A percentile compares a stretch with the other conserved stretches of the same genome.
phyloP scores from a whole-genome alignment of 371 early-diverging fungal genomes.

The Smittium mucronatum region DNA sequence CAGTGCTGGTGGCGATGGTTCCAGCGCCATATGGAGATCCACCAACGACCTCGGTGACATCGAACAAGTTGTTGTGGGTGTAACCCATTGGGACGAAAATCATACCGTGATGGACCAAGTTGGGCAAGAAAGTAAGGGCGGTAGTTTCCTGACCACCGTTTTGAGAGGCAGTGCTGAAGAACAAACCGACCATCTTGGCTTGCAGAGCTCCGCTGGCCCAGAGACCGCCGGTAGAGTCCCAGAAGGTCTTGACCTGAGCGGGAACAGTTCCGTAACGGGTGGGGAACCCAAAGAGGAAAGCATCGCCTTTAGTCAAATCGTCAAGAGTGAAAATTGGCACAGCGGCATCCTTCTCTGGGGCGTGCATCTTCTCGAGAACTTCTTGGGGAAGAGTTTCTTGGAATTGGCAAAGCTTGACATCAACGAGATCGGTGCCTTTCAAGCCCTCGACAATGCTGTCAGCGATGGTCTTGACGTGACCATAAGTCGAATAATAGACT shows the following conservation, averaged over 20 bases:
- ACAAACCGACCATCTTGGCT: slow-evolving; percentile 58
- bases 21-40: slow-evolving; percentile 56
- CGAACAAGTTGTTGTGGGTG: slow-evolving; percentile 36
- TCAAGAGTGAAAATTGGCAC: slow-evolving; percentile 47
- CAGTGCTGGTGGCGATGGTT: slow-evolving; percentile 49
- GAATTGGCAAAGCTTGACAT: slow-evolving; percentile 53
- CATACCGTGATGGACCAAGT: slow-evolving; percentile 71
- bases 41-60: slow-evolving; percentile 39
- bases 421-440: slow-evolving; percentile 39
- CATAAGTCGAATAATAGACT: slow-evolving; percentile 55
- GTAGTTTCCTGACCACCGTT: slow-evolving; percentile 75
- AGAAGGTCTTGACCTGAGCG: slow-evolving; percentile 60
- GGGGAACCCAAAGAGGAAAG: slow-evolving; percentile 64
- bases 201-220: slow-evolving; percentile 51
- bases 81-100: slow-evolving; percentile 63
- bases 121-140: slow-evolving; percentile 48
- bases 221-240: slow-evolving; percentile 58
- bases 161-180: slow-evolving; percentile 57
- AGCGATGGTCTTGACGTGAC: slow-evolving; percentile 60
- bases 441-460: slow-evolving; percentile 51
- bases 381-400: slow-evolving; percentile 63
- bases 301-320: slow-evolving; percentile 54
- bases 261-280: slow-evolving; percentile 61
- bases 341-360: slow-evolving; percentile 39
- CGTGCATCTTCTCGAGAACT: slow-evolving; percentile 63